Evolutionary conservation across 306 rosid species (phyloP).

Genomic region (Pterocarpus macrocarpus): DNA sequence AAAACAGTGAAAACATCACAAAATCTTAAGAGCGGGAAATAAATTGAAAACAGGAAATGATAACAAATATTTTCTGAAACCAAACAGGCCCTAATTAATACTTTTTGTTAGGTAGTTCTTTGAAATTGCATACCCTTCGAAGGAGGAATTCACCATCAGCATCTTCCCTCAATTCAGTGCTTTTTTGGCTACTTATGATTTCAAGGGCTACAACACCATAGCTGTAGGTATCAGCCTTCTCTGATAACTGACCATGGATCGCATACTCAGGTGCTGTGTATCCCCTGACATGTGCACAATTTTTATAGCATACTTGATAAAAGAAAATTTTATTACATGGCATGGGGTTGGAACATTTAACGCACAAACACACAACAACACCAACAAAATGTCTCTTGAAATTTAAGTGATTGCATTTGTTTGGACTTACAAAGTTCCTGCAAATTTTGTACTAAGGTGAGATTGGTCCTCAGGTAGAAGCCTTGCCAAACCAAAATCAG

Average conservation of each 20-base stretch:
- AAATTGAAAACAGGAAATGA: no score
- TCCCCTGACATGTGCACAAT: slow-evolving; percentile 53
- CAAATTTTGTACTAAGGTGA: slow-evolving; percentile 77
- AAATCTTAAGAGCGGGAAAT: no score
- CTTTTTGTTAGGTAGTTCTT: neutral
- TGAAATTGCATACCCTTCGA: slow-evolving; percentile 61
- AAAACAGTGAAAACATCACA: no score
- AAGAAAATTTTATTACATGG: neutral
- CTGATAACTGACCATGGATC: slow-evolving; percentile 77
- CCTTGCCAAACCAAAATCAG: slow-evolving; percentile 83
- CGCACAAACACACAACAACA: neutral
- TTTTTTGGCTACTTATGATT: slow-evolving; percentile 70
- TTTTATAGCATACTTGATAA: neutral
- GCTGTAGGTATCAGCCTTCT: slow-evolving; percentile 76
- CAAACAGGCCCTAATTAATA: neutral
- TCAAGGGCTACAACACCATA: slow-evolving; percentile 77
- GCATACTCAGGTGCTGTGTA: slow-evolving; percentile 86
- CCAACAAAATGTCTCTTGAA: neutral
- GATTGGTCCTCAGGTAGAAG: slow-evolving; percentile 69
- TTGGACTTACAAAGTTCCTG: slow-evolving; percentile 75
- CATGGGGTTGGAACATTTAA: neutral
- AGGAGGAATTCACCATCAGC: slow-evolving; percentile 67
- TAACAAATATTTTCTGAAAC: neutral
- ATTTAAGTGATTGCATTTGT: neutral
- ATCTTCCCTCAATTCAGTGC: slow-evolving; percentile 55